Base-by-base conservation (phyloP, 495 filamentous ascomycete species). In the Saxophila tyrrhenica region DNA sequence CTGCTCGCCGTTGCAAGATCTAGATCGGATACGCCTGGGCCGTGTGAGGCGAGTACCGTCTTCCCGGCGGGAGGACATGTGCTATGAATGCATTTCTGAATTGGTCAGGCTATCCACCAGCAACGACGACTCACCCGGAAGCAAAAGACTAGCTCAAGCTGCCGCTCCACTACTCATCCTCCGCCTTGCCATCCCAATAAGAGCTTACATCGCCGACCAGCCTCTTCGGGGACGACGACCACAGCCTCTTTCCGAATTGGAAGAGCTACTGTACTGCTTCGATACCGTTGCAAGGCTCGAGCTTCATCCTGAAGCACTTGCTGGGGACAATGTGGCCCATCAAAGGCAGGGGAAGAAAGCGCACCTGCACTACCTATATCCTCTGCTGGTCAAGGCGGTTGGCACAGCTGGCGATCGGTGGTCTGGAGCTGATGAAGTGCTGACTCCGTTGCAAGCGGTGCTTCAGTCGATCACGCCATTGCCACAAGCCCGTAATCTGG, bases 181-280 rank as follows among this genome's bases (percentile, higher is more conserved):
- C 3, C 82, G 92, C 3, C 81, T 80, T 22, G 88, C 86, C 1
- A 72, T 95, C 8, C 81, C 87, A 0, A 67, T 98, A 25, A 80
- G 87, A 48, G 73, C 81, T 2, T 96, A 94, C 62, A 83, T 91
- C 44, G 85, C 89, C 3, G 92, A 98, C 67, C 92, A 96, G 62
- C 92, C 92, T 16, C 73, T 98, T 11, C 76, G 92, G 16, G 94
- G 92, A 0, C 73, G 81, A n/a, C 90, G 92, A 84, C 92, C 92
- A 25, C 88, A 94, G 66, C 92, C 92, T 3, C 75, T 84, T 15
- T 80, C 79, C 0, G 87, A 95, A 61, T 79, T 87, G 39, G 80
- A 77, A 59, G 89, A 92, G 60, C 69, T 98, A 47, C 65, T 85
- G 0, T 81, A 87, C 54, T 74, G 92, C 24, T 70, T 97, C 13